Evolutionary conservation across 306 rosid genomes (phyloP).

Genomic region (Pyrus bretschneideri): DNA sequence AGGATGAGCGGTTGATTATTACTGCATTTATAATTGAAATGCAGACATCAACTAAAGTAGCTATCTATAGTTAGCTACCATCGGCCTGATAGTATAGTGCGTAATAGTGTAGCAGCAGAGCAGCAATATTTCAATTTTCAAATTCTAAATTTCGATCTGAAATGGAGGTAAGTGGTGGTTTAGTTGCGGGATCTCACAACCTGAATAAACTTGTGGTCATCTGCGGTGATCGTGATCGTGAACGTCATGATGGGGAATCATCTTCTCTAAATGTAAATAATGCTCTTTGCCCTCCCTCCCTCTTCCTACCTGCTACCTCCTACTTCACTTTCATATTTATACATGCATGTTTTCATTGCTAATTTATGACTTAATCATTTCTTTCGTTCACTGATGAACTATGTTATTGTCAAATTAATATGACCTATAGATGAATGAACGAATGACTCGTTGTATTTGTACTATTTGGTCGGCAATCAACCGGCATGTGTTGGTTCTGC

Average conservation of each 20-base stretch:
- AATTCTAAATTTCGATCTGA: background rate
- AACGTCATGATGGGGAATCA: background rate
- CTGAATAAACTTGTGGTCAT: slow-evolving; percentile 54
- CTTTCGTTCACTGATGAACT: too few relatives aligned
- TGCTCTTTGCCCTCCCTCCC: too few relatives aligned
- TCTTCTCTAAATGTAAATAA: too few relatives aligned
- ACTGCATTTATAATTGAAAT: too few relatives aligned
- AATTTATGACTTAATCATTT: background rate
- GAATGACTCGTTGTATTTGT: background rate
- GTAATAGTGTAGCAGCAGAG: too few relatives aligned
- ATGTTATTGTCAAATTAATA: too few relatives aligned
- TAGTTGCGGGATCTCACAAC: slow-evolving; percentile 68
- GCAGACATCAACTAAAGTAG: too few relatives aligned
- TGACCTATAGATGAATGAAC: too few relatives aligned
- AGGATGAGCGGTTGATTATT: too few relatives aligned
- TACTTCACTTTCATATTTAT: background rate
- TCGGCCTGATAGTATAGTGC: too few relatives aligned
- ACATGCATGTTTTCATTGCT: background rate
- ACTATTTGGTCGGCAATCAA: too few relatives aligned
- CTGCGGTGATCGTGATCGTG: slow-evolving; percentile 39
- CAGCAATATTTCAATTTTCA: background rate
- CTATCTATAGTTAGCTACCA: too few relatives aligned
- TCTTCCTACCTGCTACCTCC: background rate
- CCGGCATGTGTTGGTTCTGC: background rate
- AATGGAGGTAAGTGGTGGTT: slow-evolving; percentile 43